Percentiles rank a stretch among this genome's conserved stretches.
phyloP scores from a whole-genome alignment of 2,329 filamentous ascomycete genomes.

The Zymoseptoria tritici region DNA sequence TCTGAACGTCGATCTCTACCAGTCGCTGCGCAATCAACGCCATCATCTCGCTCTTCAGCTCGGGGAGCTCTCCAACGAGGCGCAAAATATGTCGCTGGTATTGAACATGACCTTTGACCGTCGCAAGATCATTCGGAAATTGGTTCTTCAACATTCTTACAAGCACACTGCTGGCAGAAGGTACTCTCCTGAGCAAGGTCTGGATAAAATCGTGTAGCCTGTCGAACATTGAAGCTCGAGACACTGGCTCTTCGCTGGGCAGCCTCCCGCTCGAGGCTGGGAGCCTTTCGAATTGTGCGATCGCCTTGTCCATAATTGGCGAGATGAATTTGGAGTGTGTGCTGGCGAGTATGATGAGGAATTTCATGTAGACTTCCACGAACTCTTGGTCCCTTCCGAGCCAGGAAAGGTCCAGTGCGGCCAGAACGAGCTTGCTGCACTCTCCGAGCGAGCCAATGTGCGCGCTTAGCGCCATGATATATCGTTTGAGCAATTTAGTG shows the following conservation, averaged over 20 bases:
- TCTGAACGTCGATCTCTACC: constrained; percentile 90
- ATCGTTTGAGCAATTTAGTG: constrained; percentile 47
- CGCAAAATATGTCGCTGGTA: constrained; percentile 80
- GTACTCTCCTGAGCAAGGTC: constrained; percentile 72
- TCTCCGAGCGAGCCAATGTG: constrained; percentile 49
- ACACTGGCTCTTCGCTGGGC: constrained; percentile 51
- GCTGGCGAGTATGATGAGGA: constrained; percentile 61
- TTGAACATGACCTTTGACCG: constrained; percentile 70
- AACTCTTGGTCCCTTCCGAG: constrained; percentile 54
- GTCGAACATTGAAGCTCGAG: constrained; percentile 57
- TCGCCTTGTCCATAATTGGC: constrained; percentile 69
- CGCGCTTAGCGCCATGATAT: constrained; percentile 52
- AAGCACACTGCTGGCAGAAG: constrained; percentile 65
- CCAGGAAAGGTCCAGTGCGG: constrained; percentile 54
- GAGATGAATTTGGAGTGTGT: constrained; percentile 73
- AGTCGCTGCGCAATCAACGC: constrained; percentile 77
- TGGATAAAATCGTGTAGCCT: constrained; percentile 69
- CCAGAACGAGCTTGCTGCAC: constrained; percentile 52
- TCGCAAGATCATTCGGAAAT: constrained; percentile 48
- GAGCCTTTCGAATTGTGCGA: constrained; percentile 63
- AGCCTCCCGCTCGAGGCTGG: constrained; percentile 49
- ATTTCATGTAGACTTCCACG: constrained; percentile 48
- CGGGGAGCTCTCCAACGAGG: constrained; percentile 68
- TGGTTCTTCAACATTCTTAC: constrained; percentile 40
- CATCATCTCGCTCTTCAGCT: constrained; percentile 71